Evolutionary conservation across 2,329 filamentous ascomycete genomes (phyloP).

Genomic region (Colletotrichum aenigma): DNA sequence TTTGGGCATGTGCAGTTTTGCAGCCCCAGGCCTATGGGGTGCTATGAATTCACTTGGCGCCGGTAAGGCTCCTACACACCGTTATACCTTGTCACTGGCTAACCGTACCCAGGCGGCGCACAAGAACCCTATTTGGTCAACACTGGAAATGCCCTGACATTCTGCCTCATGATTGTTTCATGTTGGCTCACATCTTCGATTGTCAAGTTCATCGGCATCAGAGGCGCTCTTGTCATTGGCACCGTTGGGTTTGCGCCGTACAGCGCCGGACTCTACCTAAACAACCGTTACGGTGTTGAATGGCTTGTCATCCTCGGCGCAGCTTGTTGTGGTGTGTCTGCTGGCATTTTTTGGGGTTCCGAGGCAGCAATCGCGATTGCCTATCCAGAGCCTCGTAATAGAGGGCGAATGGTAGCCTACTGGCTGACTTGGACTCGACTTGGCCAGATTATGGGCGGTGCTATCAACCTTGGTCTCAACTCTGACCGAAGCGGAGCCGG

Average conservation of each 20-base stretch:
- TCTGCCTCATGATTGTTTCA: slow-evolving; percentile 55
- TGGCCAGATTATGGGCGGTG: slow-evolving; percentile 55
- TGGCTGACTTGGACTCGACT: slow-evolving; percentile 66
- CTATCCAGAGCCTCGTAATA: slow-evolving; percentile 69
- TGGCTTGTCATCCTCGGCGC: slow-evolving; percentile 49
- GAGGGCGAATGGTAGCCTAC: slow-evolving; percentile 64
- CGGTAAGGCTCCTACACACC: background rate
- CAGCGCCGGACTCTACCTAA: slow-evolving; percentile 46
- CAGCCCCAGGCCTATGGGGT: slow-evolving; percentile 30
- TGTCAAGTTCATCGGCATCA: slow-evolving; percentile 38
- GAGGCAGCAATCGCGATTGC: slow-evolving; percentile 38
- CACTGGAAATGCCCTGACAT: slow-evolving; percentile 72
- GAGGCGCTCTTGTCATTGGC: slow-evolving; percentile 43
- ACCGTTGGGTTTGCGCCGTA: slow-evolving; percentile 48
- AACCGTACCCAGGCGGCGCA: slow-evolving; percentile 58
- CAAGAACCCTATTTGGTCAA: slow-evolving; percentile 71
- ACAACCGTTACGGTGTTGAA: slow-evolving; percentile 46
- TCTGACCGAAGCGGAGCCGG: slow-evolving; percentile 43
- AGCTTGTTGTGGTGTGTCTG: slow-evolving; percentile 43
- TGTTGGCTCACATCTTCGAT: slow-evolving; percentile 43
- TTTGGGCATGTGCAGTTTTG: slow-evolving; percentile 31
- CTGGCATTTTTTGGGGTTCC: slow-evolving; percentile 39
- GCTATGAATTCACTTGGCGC: slow-evolving; percentile 30
- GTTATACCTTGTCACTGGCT: background rate
- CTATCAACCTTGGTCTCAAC: slow-evolving; percentile 55